Conservation (phyloP, 1,139 yeast genomes). For the Sugiyamaella pinicola region DNA sequence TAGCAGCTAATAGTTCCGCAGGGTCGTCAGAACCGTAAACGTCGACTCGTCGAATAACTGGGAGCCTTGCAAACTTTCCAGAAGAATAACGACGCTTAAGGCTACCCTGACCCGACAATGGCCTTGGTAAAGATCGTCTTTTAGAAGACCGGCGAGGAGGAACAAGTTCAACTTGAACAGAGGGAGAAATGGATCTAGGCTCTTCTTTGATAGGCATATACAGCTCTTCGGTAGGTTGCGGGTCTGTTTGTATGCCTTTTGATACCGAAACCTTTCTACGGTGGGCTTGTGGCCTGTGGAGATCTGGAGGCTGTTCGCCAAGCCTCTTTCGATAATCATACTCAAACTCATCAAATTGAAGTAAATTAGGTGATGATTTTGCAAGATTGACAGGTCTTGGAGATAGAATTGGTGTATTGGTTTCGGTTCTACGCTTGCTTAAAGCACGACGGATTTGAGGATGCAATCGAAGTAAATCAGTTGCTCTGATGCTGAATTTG, state of each 20-base stretch:
- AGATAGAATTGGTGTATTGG: conserved; percentile 16
- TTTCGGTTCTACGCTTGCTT: conserved; percentile 1
- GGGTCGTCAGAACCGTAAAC: conserved; percentile 32
- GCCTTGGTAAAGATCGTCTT: conserved; percentile 16
- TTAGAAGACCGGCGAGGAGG: conserved; percentile 20
- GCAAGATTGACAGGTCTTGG: conserved; percentile 20
- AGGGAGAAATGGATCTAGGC: background rate
- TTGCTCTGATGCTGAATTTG: conserved; percentile 26
- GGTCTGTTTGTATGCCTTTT: conserved; percentile 7
- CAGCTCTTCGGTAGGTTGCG: conserved; percentile 3
- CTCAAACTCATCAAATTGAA: conserved; percentile 27
- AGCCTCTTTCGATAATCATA: conserved; percentile 24
- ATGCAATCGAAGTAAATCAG: conserved; percentile 17
- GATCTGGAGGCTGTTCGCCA: conserved; percentile 9
- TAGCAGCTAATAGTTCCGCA: conserved; percentile 20
- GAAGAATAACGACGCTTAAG: conserved; percentile 1
- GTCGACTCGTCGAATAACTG: conserved; percentile 30
- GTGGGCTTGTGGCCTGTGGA: background rate
- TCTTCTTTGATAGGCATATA: background rate
- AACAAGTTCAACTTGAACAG: conserved; percentile 9
- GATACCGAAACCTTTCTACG: conserved; percentile 6
- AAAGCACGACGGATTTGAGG: conserved; percentile 15
- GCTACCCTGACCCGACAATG: background rate
- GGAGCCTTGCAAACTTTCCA: conserved; percentile 21
- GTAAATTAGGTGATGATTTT: conserved; percentile 6